Evolutionary conservation across 768 basidiomycete genomes (phyloP).

Genomic region (Exsudoporus frostii): DNA sequence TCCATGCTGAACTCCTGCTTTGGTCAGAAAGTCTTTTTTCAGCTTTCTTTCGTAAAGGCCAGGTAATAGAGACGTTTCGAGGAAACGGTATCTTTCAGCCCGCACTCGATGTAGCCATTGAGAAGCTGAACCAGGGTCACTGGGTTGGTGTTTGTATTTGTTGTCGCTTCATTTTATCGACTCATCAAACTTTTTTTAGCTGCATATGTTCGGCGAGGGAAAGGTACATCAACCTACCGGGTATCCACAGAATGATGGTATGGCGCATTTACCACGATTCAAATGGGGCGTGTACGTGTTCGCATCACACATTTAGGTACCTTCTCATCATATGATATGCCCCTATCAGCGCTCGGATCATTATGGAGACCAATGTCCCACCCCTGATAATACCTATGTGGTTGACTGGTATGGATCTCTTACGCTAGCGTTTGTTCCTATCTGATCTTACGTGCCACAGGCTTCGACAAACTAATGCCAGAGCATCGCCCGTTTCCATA

Average conservation of each 20-base stretch:
- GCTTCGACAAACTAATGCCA: slow-evolving; percentile 89
- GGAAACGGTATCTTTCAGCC: slow-evolving; percentile 88
- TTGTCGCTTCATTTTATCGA: not conserved
- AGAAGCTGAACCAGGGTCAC: slow-evolving; percentile 72
- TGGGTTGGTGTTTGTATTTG: slow-evolving; percentile 60
- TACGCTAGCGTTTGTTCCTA: not conserved
- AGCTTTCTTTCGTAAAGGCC: slow-evolving; percentile 82
- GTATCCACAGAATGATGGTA: slow-evolving; percentile 43
- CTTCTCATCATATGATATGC: slow-evolving; percentile 2
- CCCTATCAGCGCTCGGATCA: slow-evolving; percentile 65
- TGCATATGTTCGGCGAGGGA: slow-evolving; percentile 90
- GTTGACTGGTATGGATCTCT: slow-evolving; percentile 61
- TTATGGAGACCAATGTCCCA: slow-evolving; percentile 63
- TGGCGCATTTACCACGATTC: slow-evolving; percentile 63
- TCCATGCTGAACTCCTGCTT: slow-evolving; percentile 14
- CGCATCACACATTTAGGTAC: not conserved
- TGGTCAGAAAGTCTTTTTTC: slow-evolving; percentile 66
- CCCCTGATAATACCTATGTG: slow-evolving; percentile 92
- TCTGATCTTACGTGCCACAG: slow-evolving; percentile 30
- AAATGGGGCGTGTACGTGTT: slow-evolving; percentile 92
- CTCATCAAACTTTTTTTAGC: slow-evolving; percentile 42
- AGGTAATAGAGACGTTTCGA: slow-evolving; percentile 89
- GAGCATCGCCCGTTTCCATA: slow-evolving; percentile 74
- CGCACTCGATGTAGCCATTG: slow-evolving; percentile 80
- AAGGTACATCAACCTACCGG: slow-evolving; percentile 74